phyloP scores from a whole-genome alignment of 371 early-diverging fungal species.

The Rhizopus microsporus region DNA sequence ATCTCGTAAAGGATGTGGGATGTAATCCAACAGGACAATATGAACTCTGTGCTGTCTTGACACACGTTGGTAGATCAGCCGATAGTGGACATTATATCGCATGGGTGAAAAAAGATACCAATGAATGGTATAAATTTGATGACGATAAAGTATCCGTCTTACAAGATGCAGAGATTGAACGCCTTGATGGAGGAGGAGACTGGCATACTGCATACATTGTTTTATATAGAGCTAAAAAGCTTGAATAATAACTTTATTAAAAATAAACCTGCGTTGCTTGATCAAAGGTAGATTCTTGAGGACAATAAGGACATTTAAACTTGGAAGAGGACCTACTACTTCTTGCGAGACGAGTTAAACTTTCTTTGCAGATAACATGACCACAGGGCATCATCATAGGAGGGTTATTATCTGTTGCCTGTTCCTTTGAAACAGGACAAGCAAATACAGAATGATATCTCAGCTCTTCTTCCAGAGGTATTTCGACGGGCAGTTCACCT shows the following conservation, averaged over 20 bases:
- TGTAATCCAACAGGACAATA: slow-evolving; percentile 81
- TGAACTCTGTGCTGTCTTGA: slow-evolving; percentile 82
- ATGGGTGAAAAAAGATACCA: slow-evolving; percentile 79
- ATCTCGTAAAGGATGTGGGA: slow-evolving; percentile 77
- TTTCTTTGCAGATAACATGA: slow-evolving; percentile 94
- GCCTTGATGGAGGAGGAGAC: slow-evolving; percentile 92
- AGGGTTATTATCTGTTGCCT: slow-evolving; percentile 91
- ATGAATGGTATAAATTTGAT: slow-evolving; percentile 93
- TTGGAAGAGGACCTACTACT: slow-evolving; percentile 54
- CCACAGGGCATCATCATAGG: slow-evolving; percentile 99
- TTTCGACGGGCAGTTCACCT: slow-evolving; percentile 90
- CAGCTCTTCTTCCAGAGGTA: slow-evolving; percentile 78
- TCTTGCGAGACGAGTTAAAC: slow-evolving; percentile 79
- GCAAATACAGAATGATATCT: slow-evolving; percentile 96
- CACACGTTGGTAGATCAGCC: slow-evolving; percentile 85
- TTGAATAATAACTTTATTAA: slow-evolving; percentile 47
- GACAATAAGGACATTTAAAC: slow-evolving; percentile 98
- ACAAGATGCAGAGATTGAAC: slow-evolving; percentile 82
- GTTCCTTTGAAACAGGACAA: slow-evolving; percentile 97
- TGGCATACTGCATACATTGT: slow-evolving; percentile 87
- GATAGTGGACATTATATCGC: slow-evolving; percentile 92
- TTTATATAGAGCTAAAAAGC: slow-evolving; percentile 71
- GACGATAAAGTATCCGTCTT: slow-evolving; percentile 93
- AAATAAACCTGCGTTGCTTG: slow-evolving; percentile 85
- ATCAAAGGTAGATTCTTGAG: slow-evolving; percentile 73